Base-by-base conservation (phyloP, 768 basidiomycete species). In the Boletus speciosus region DNA sequence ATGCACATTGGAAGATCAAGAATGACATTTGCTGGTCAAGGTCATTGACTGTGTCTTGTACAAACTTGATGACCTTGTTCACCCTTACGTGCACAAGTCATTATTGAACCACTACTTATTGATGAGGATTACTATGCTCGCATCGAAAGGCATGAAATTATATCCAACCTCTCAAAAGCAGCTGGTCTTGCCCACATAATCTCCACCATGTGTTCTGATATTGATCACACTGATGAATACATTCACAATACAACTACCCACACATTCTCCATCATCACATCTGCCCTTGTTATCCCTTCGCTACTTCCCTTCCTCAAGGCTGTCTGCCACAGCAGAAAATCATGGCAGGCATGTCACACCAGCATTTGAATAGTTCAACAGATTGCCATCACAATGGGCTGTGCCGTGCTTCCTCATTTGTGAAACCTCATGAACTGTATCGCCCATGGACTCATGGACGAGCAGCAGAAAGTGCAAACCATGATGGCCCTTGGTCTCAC, bases 351-450 rank as follows among this genome's bases (percentile, higher is more conserved):
- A 8, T 85, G 96, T 55, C 97, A 98, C 71, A 99, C 97, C 5
- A 96, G 97, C 73, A 98, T 99, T 65, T 93, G 97, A 64, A 98
- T 99, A 58, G 94, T 99, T 11, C 97, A 99, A 73, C 97, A 98
- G 71, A 98, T 99, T 47, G 95, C 97, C 19, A 96, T 98, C 66
- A 98, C 98, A 95, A 98, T 98, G 95, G 96, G 96, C 16, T 98
- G 97, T 62, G 96, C 96, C 15, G 93, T 98, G 23, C 81, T 99
- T 2, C 97, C 97, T 15, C 97, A 98, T 73, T 79, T 99, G 38
- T 88, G 94, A 45, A 98, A 98, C 65, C 79, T 99, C 40, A 96
- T 99, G 25, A 92, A 95, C 57, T 93, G 96, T 59, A 93, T 99
- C 47, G 93, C 95, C 1, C 85, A 86, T 55, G 87, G 87, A 32